These are phyloP conservation scores for Trichophyton schoenleinii DNA, from an alignment of 2,329 filamentous ascomycete genomes.

Conservation along the genomic window DNA sequence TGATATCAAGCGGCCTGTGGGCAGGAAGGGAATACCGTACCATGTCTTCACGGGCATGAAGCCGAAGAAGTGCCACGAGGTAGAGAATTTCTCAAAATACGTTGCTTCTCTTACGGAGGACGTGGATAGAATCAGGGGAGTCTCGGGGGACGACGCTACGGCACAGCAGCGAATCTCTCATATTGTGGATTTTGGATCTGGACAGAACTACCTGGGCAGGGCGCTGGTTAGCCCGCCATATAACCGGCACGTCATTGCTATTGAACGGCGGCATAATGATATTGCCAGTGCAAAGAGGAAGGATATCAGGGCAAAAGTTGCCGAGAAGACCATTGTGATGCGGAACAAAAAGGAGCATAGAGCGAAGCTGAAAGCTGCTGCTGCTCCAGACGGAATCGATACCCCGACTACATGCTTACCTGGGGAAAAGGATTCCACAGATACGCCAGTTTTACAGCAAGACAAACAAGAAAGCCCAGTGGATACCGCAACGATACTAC, in stretches of 20 bases:
- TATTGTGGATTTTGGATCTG: conserved; percentile 89
- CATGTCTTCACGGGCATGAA: conserved; percentile 84
- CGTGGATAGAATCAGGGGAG: conserved; percentile 36
- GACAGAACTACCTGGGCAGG: conserved; percentile 89
- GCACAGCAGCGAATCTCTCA: conserved; percentile 51
- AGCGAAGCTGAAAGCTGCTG: neutral
- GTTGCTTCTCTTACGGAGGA: conserved; percentile 54
- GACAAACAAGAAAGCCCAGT: neutral
- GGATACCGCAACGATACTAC: conserved; percentile 7
- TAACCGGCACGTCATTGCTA: conserved; percentile 74
- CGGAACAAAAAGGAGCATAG: conserved; percentile 60
- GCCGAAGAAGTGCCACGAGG: conserved; percentile 89
- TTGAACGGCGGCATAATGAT: conserved; percentile 77
- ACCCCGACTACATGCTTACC: neutral
- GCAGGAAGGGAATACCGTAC: conserved; percentile 49
- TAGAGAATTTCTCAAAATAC: conserved; percentile 78
- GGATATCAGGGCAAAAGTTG: conserved; percentile 69
- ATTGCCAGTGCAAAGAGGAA: conserved; percentile 73
- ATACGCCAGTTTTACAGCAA: neutral
- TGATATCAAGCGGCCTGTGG: conserved; percentile 21
- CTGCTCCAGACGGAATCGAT: neutral
- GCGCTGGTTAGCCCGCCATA: conserved; percentile 76
- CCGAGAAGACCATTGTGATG: conserved; percentile 58
- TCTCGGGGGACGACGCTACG: conserved; percentile 11
- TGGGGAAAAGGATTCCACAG: neutral